Conservation (phyloP, 192 early-diverging fungal species). For the Phlyctochytrium arcticum region DNA sequence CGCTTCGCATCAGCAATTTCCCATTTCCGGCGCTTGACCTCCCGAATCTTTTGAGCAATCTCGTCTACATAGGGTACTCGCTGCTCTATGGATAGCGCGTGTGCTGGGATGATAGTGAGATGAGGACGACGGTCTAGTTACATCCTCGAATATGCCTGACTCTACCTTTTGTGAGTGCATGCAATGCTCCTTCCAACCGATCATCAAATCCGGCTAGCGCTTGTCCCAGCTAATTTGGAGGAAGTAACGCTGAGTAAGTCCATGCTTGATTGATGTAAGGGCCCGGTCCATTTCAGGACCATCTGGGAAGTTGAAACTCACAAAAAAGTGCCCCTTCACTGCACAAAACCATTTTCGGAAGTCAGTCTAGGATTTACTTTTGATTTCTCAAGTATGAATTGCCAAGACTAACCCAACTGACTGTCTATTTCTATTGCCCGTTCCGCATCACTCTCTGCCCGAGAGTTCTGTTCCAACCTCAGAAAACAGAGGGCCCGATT, state of each 20-base stretch:
- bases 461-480: slow-evolving; percentile 52
- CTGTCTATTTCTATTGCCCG: slow-evolving; percentile 64
- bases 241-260: too few relatives aligned
- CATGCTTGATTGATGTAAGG: too few relatives aligned
- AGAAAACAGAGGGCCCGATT: slow-evolving; percentile 76
- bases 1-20: slow-evolving; percentile 55
- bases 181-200: slow-evolving; percentile 7
- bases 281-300: too few relatives aligned
- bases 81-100: slow-evolving; percentile 55
- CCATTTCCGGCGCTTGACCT: slow-evolving; percentile 69
- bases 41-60: slow-evolving; percentile 53
- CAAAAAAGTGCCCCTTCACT: slow-evolving; percentile 72
- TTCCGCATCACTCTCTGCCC: slow-evolving; percentile 61
- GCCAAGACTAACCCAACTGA: slow-evolving; percentile 49
- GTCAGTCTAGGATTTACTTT: too few relatives aligned
- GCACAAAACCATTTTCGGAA: too few relatives aligned
- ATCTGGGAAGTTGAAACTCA: too few relatives aligned
- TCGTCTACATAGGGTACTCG: slow-evolving; percentile 58
- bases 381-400: too few relatives aligned
- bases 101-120: slow-evolving; percentile 39
- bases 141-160: not conserved
- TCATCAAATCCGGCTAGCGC: slow-evolving; percentile 19
- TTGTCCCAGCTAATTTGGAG: slow-evolving; percentile 46
- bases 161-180: slow-evolving; percentile 7
- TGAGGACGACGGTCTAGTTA: not conserved